Evolutionary conservation across 371 early-diverging fungal genomes (phyloP).

Genomic region (Apophysomyces elegans): DNA sequence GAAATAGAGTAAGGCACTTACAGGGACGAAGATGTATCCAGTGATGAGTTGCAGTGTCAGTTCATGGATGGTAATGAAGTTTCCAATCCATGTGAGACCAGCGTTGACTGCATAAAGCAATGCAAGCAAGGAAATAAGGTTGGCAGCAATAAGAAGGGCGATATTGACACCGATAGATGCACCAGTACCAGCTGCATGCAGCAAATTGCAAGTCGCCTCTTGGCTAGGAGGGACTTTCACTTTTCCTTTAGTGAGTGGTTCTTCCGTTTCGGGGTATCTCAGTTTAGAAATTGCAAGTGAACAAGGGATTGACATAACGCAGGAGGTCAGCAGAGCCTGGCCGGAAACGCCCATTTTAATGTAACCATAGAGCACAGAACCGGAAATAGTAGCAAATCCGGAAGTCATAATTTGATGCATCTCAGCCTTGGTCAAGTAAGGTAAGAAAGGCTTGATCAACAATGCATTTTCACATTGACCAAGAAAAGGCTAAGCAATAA

Average conservation of each 20-base stretch:
- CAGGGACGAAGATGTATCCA: conserved; percentile 64
- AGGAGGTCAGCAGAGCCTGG: conserved; percentile 76
- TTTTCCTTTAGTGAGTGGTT: conserved; percentile 71
- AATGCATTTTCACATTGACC: conserved; percentile 89
- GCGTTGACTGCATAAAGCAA: conserved; percentile 73
- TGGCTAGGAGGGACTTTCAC: conserved; percentile 55
- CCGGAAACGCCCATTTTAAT: conserved; percentile 71
- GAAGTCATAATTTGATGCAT: conserved; percentile 91
- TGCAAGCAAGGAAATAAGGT: conserved; percentile 76
- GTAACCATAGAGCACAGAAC: conserved; percentile 87
- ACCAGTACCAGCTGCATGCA: conserved; percentile 89
- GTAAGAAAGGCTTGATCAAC: conserved; percentile 81
- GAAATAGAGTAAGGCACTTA: neutral
- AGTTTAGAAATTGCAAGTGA: conserved; percentile 83
- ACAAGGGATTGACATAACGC: conserved; percentile 93
- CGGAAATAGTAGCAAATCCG: conserved; percentile 90
- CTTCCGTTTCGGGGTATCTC: conserved; percentile 82
- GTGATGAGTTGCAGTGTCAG: conserved; percentile 74
- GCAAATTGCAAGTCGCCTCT: conserved; percentile 61
- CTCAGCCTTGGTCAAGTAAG: conserved; percentile 86
- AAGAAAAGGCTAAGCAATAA: conserved; percentile 57
- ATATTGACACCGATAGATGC: conserved; percentile 85
- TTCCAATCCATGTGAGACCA: conserved; percentile 76
- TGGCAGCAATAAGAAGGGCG: conserved; percentile 74
- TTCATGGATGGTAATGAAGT: conserved; percentile 68